Evolutionary conservation across 2,329 filamentous ascomycete species (phyloP), one percentile per base, ranked within the genome.

Genomic region (Pseudopithomyces chartarum): DNA sequence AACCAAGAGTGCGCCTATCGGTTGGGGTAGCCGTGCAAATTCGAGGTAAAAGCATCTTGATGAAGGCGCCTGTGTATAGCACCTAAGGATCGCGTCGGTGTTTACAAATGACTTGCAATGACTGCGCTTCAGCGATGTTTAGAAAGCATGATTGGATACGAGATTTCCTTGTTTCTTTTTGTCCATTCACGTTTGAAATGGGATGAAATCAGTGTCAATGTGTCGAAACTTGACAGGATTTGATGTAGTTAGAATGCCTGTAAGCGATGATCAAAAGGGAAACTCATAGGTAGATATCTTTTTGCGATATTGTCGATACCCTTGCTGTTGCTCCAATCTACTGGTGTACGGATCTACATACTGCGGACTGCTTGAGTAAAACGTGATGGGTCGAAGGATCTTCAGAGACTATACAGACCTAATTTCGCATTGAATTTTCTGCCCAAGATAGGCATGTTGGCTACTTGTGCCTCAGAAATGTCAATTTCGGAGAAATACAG

Each of bases 41-140:
- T 34, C 74, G 80, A 45, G 79, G 79, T n/a, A 78, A 80, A 60
- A 77, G 74, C 40, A 77, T 82, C 33, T 64, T 83, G 62, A 77
- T 80, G 52, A 82, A 82, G 66, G 80, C 81, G 52, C 79, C 80
- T 5, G 79, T 82, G 12, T 81, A 74, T 62, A 74, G 69, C 64
- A 74, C 70, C 12, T 13, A 43, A 15, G 29, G 47, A 10, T 22
- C 8, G 42, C 43, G 19, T 43, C 51, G 32, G 50, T 51, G 34
- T 32, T 33, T 49, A 48, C 26, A 29, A 29, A 39, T 10, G 39
- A 51, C 44, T 52, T 62, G 61, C 56, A 45, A 57, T 63, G 58
- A 56, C 29, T 23, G 32, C 32, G 34, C 46, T 59, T 51, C 32
- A 62, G 58, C 56, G 58, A 65, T 56, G 61, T 62, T 66, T 59